phyloP scores from a whole-genome alignment of 1,139 yeast genomes.

The Sugiyamaella japonica region DNA sequence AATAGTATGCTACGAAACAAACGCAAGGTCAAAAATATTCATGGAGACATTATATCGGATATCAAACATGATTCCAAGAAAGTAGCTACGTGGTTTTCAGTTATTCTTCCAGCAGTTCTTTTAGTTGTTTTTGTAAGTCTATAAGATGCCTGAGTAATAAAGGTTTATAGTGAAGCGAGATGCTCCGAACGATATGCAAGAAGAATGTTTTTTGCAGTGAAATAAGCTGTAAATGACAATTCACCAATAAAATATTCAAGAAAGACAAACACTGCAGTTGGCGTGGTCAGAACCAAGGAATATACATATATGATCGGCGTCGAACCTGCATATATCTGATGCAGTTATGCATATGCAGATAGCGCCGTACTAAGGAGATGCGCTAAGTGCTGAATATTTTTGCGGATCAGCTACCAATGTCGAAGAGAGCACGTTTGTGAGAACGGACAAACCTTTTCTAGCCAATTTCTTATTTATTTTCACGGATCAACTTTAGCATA shows the following conservation, averaged over 20 bases:
- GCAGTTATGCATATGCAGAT: background rate
- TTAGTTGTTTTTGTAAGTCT: slow-evolving; percentile 8
- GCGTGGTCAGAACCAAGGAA: too few species aligned
- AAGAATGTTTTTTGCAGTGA: background rate
- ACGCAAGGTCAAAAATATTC: background rate
- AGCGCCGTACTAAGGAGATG: slow-evolving; percentile 1
- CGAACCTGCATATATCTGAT: background rate
- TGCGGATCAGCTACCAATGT: background rate
- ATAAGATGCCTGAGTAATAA: background rate
- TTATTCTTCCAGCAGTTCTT: slow-evolving; percentile 8
- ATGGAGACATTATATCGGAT: background rate
- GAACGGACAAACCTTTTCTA: background rate
- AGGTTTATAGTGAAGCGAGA: background rate
- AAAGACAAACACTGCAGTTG: background rate
- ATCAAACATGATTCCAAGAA: background rate
- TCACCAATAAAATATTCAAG: background rate
- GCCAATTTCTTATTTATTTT: background rate
- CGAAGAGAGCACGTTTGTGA: background rate
- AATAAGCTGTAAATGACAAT: background rate
- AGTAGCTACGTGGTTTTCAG: slow-evolving; percentile 1
- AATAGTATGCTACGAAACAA: background rate
- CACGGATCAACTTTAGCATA: background rate
- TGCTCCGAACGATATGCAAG: background rate
- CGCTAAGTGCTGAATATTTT: background rate
- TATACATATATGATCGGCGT: too few species aligned